phyloP scores from a whole-genome alignment of 495 filamentous ascomycete genomes.

The Chaetomium tenue region DNA sequence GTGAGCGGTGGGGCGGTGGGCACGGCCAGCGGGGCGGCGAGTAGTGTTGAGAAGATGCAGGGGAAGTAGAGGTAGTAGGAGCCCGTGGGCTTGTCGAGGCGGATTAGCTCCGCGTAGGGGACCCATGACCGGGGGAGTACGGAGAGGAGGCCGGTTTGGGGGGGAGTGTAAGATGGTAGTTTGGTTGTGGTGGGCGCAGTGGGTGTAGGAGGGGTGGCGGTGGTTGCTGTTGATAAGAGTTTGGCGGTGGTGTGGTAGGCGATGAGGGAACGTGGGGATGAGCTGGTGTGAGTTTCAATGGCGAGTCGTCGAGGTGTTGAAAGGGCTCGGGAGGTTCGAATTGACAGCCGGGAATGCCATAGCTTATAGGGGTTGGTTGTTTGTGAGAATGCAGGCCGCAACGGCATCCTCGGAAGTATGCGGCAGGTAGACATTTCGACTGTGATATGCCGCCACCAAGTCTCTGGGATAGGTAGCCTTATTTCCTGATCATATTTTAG shows the following conservation, averaged over 20 bases:
- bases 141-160: slow-evolving; percentile 74
- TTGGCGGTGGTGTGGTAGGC: slow-evolving; percentile 30
- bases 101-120: slow-evolving; percentile 89
- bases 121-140: slow-evolving; percentile 71
- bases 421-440: slow-evolving; percentile 23
- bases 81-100: slow-evolving; percentile 91
- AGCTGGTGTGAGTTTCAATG: slow-evolving; percentile 13
- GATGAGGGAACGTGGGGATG: slow-evolving; percentile 13
- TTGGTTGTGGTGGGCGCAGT: slow-evolving; percentile 5
- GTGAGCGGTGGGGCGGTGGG: slow-evolving; percentile 58
- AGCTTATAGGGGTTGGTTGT: background rate
- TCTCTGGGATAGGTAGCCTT: background rate
- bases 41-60: slow-evolving; percentile 83
- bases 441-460: background rate
- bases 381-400: slow-evolving; percentile 22
- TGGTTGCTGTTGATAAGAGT: slow-evolving; percentile 24
- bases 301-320: slow-evolving; percentile 21
- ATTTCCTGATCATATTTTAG: background rate
- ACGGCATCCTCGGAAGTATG: slow-evolving; percentile 18
- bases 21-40: slow-evolving; percentile 58
- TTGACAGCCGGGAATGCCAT: slow-evolving; percentile 5
- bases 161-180: slow-evolving; percentile 57
- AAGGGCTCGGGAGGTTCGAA: slow-evolving; percentile 14
- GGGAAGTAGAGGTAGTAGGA: slow-evolving; percentile 96
- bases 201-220: slow-evolving; percentile 8